A percentile compares a stretch with the other conserved stretches of the same genome.
phyloP scores from a whole-genome alignment of 2,329 filamentous ascomycete genomes.

The Ophiocordyceps camponoti-leonardi region DNA sequence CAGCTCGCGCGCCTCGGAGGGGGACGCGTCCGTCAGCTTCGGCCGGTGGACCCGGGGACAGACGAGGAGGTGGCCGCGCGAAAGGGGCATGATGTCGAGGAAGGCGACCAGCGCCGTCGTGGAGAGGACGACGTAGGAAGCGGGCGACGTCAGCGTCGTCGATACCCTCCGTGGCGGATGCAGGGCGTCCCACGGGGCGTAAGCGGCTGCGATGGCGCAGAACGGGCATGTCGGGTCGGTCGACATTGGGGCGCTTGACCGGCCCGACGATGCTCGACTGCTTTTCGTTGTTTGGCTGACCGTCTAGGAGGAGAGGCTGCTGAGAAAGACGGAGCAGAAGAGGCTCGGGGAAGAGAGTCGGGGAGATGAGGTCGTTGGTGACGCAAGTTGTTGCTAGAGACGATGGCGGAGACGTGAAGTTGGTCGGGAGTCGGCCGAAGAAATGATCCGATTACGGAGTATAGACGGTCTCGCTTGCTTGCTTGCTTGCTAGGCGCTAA shows the following conservation, averaged over 20 bases:
- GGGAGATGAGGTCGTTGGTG: too few relatives aligned
- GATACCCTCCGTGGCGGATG: slow-evolving; percentile 18
- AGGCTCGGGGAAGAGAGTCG: too few relatives aligned
- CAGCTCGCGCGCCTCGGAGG: slow-evolving; percentile 47
- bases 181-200: slow-evolving; percentile 27
- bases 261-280: background rate
- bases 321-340: too few relatives aligned
- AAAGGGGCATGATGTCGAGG: slow-evolving; percentile 82
- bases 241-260: slow-evolving; percentile 12
- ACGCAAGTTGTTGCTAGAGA: too few relatives aligned
- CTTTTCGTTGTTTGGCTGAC: too few relatives aligned
- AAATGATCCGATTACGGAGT: too few relatives aligned
- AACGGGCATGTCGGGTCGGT: slow-evolving; percentile 34
- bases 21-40: slow-evolving; percentile 56
- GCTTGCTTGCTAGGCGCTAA: too few relatives aligned
- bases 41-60: slow-evolving; percentile 61
- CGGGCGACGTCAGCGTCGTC: slow-evolving; percentile 18
- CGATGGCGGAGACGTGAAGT: too few relatives aligned
- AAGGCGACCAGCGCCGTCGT: slow-evolving; percentile 69
- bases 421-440: too few relatives aligned
- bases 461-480: too few relatives aligned
- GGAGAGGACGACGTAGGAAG: slow-evolving; percentile 54
- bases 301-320: too few relatives aligned
- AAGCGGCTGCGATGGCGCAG: slow-evolving; percentile 37
- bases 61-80: slow-evolving; percentile 66